A percentile compares a stretch with the other conserved stretches of the same genome.
phyloP scores from a whole-genome alignment of 1,139 yeast species.

The Neolecta irregularis region DNA sequence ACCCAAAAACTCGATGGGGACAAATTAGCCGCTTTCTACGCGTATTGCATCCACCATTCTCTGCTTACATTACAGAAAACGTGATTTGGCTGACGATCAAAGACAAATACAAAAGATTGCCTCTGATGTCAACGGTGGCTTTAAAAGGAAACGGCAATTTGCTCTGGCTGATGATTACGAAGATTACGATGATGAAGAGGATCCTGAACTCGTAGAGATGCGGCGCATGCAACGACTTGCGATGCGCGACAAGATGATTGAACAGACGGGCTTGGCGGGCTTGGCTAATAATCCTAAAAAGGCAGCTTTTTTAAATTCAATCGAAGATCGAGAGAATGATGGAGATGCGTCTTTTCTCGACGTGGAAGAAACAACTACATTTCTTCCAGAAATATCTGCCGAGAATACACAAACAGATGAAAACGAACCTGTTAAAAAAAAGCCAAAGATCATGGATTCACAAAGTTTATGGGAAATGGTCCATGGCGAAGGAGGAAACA shows the following conservation, averaged over 20 bases:
- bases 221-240: constrained; percentile 32
- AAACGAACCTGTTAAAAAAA: too few species aligned
- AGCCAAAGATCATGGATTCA: too few species aligned
- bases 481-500: too few species aligned
- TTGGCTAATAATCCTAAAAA: constrained; percentile 43
- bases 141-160: constrained; percentile 44
- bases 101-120: constrained; percentile 57
- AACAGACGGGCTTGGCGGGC: constrained; percentile 37
- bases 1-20: constrained; percentile 40
- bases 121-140: constrained; percentile 73
- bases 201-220: constrained; percentile 39
- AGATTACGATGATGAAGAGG: constrained; percentile 47
- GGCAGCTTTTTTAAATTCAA: constrained; percentile 58
- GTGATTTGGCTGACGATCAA: constrained; percentile 54
- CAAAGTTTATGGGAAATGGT: too few species aligned
- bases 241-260: constrained; percentile 37
- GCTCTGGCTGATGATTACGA: constrained; percentile 47
- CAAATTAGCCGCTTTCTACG: constrained; percentile 35
- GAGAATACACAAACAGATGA: too few species aligned
- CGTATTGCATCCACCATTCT: constrained; percentile 7
- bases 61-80: constrained; percentile 25
- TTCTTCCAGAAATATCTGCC: too few species aligned
- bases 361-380: too few species aligned
- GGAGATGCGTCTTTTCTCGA: too few species aligned
- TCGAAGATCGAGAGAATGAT: too few species aligned